Evolutionary conservation across 2,329 filamentous ascomycete genomes (phyloP).

Genomic region (Coniochaeta ligniaria): DNA sequence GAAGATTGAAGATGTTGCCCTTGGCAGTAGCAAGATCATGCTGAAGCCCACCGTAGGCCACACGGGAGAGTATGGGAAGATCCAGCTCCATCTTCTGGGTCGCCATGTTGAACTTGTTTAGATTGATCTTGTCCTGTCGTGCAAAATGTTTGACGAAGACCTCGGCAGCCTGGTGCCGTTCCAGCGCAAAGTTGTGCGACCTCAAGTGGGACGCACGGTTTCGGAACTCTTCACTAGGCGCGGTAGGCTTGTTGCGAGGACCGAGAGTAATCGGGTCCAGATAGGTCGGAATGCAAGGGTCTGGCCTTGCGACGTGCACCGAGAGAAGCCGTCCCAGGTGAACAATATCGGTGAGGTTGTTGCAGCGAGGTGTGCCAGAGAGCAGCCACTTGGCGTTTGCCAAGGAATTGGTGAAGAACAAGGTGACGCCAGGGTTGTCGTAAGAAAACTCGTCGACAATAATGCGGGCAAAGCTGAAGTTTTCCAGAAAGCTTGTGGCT

Average conservation of each 20-base stretch:
- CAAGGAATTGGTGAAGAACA: slow-evolving; percentile 24
- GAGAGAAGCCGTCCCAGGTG: slow-evolving; percentile 25
- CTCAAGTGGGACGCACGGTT: slow-evolving; percentile 21
- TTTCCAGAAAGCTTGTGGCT: slow-evolving; percentile 21
- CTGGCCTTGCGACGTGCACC: slow-evolving; percentile 29
- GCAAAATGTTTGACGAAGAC: slow-evolving; percentile 51
- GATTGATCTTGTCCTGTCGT: slow-evolving; percentile 32
- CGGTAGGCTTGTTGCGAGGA: slow-evolving; percentile 18
- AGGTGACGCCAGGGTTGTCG: slow-evolving; percentile 11
- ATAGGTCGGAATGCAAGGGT: slow-evolving; percentile 21
- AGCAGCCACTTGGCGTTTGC: slow-evolving; percentile 33
- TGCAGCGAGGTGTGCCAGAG: slow-evolving; percentile 32
- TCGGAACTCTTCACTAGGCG: slow-evolving; percentile 24
- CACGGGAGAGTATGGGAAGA: background rate
- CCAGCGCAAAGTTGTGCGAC: slow-evolving; percentile 23
- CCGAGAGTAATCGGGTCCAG: slow-evolving; percentile 29
- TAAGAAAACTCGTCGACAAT: slow-evolving; percentile 39
- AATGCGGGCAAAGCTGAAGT: slow-evolving; percentile 28
- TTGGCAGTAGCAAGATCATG: background rate
- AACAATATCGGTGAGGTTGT: slow-evolving; percentile 26
- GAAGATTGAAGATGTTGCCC: background rate
- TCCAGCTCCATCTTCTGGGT: background rate
- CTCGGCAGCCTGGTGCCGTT: slow-evolving; percentile 35
- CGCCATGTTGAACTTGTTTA: slow-evolving; percentile 7
- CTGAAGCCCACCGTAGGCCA: background rate